Conservation (phyloP, 805 yeast genomes). For the Sugiyamaella valdiviana region DNA sequence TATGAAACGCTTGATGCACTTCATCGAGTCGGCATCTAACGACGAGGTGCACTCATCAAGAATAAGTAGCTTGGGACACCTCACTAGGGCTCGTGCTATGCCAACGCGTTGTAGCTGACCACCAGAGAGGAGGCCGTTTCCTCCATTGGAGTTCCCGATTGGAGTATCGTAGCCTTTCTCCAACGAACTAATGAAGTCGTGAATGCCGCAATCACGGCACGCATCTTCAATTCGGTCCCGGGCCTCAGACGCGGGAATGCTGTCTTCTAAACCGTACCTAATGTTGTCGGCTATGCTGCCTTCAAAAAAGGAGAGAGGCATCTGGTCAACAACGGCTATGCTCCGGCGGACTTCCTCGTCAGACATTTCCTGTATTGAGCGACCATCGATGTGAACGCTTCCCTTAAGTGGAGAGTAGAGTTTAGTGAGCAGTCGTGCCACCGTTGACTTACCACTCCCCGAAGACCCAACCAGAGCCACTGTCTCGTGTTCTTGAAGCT, state of each 20-base stretch:
- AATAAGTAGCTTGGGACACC: slow-evolving; percentile 56
- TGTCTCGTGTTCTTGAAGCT: slow-evolving; percentile 41
- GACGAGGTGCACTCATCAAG: slow-evolving; percentile 91
- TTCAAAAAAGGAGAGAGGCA: slow-evolving; percentile 55
- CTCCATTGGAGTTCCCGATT: slow-evolving; percentile 43
- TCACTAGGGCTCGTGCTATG: slow-evolving; percentile 71
- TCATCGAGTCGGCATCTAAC: slow-evolving; percentile 59
- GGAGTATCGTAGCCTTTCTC: slow-evolving; percentile 55
- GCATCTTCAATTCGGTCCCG: slow-evolving; percentile 30
- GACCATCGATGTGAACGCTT: slow-evolving; percentile 40
- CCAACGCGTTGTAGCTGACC: slow-evolving; percentile 88
- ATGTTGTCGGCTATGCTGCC: slow-evolving; percentile 71
- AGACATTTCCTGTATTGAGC: slow-evolving; percentile 43
- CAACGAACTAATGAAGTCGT: slow-evolving; percentile 47
- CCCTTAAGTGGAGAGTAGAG: slow-evolving; percentile 42
- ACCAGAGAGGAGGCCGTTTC: slow-evolving; percentile 54
- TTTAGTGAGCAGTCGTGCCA: slow-evolving; percentile 50
- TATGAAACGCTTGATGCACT: slow-evolving; percentile 46
- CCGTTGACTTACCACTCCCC: slow-evolving; percentile 88
- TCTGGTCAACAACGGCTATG: slow-evolving; percentile 71
- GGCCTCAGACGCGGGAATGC: not conserved
- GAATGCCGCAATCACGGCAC: slow-evolving; percentile 43
- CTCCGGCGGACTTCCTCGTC: slow-evolving; percentile 43
- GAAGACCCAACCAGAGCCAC: slow-evolving; percentile 77
- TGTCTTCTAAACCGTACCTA: slow-evolving; percentile 39